Evolutionary conservation across 306 rosid species (phyloP).

Genomic region (Pachyrhizus erosus): DNA sequence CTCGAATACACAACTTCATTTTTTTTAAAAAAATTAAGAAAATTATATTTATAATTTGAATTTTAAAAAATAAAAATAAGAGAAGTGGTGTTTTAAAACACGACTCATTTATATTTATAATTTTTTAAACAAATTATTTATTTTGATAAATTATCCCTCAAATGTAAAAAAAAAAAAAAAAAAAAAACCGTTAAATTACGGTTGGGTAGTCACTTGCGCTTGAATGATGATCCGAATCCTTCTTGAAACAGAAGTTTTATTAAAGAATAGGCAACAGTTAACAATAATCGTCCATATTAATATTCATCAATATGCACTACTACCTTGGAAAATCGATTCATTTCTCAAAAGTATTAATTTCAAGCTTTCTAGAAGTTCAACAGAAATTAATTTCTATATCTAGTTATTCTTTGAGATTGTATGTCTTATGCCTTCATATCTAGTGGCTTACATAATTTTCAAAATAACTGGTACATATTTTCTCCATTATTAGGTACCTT

Average conservation of each 20-base stretch:
- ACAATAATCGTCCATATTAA: neutral
- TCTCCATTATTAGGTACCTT: neutral
- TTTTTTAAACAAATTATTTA: too few species aligned
- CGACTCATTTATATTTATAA: too few species aligned
- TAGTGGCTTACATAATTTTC: neutral
- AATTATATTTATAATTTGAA: too few species aligned
- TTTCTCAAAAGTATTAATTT: neutral
- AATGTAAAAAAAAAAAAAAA: too few species aligned
- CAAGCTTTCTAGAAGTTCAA: conserved; percentile 21
- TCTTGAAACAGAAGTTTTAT: neutral
- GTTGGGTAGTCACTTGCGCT: neutral
- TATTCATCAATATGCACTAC: conserved; percentile 20
- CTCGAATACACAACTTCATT: too few species aligned
- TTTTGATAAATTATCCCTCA: too few species aligned
- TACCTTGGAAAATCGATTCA: neutral
- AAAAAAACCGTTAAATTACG: neutral
- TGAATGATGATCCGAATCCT: neutral
- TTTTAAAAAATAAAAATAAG: too few species aligned
- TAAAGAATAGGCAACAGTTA: conserved; percentile 4
- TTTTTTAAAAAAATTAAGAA: too few species aligned
- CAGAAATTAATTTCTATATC: conserved; percentile 31
- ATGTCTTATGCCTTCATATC: neutral
- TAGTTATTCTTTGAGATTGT: neutral
- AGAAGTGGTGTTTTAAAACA: too few species aligned
- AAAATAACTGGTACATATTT: neutral